phyloP scores from a whole-genome alignment of 257 asterid genomes.

The Solanum piurae region DNA sequence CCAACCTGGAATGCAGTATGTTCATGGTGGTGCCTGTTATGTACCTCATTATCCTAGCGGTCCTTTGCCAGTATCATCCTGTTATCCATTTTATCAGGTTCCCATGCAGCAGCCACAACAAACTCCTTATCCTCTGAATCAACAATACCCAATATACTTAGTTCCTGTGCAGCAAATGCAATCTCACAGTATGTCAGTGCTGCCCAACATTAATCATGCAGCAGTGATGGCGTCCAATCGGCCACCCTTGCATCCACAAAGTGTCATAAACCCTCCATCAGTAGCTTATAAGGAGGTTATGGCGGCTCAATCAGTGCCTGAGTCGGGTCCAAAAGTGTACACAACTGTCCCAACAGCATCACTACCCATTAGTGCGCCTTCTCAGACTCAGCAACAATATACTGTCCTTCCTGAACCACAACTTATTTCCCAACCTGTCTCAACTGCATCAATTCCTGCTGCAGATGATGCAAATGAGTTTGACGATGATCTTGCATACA shows the following conservation, averaged over 20 bases:
- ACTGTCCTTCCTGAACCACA: conserved; percentile 24
- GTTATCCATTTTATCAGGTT: conserved; percentile 61
- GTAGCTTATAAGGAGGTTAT: conserved; percentile 24
- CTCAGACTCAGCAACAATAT: conserved; percentile 32
- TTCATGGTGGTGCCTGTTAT: conserved; percentile 49
- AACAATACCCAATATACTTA: conserved; percentile 50
- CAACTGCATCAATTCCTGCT: conserved; percentile 16
- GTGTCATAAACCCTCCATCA: conserved; percentile 23
- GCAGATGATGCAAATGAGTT: conserved; percentile 30
- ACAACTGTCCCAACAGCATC: conserved; percentile 18
- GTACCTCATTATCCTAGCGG: conserved; percentile 37
- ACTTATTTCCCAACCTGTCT: conserved; percentile 26
- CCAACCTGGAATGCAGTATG: conserved; percentile 37
- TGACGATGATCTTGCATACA: conserved; percentile 67
- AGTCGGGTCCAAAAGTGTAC: conserved; percentile 24
- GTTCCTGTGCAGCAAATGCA: conserved; percentile 45
- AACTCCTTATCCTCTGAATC: conserved; percentile 33
- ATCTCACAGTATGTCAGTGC: conserved; percentile 38
- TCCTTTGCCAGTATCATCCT: conserved; percentile 38
- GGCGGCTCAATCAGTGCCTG: conserved; percentile 29
- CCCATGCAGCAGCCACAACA: conserved; percentile 43
- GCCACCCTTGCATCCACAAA: conserved; percentile 42
- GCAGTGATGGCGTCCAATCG: conserved; percentile 15
- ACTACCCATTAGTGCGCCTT: conserved; percentile 16
- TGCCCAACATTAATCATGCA: conserved; percentile 21